Evolutionary conservation across 345 rosid genomes (phyloP).

Genomic region (Bruguiera parviflora): DNA sequence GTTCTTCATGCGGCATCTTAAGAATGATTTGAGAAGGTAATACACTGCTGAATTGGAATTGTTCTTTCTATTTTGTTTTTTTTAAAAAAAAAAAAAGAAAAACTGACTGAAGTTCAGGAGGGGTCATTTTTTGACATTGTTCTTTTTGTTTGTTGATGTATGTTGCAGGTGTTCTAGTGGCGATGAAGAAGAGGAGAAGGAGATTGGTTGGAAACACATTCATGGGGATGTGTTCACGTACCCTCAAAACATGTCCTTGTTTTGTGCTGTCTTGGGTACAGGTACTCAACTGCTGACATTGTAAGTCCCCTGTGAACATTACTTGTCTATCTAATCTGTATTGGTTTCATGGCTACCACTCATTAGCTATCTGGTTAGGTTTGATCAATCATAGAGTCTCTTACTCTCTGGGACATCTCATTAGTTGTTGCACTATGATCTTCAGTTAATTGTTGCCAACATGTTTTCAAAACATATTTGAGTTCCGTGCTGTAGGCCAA

Average conservation of each 20-base stretch:
- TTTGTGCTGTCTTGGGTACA: conserved; percentile 67
- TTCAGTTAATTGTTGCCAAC: not conserved
- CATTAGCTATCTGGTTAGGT: not conserved
- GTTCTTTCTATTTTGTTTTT: not conserved
- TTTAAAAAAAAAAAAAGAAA: too few species aligned
- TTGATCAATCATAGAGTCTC: not conserved
- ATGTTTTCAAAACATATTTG: not conserved
- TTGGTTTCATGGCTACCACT: not conserved
- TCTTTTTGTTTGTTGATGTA: conserved; percentile 11
- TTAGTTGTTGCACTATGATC: not conserved
- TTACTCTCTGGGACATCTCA: not conserved
- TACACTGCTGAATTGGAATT: conserved; percentile 7
- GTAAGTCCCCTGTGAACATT: conserved; percentile 45
- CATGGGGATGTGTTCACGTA: conserved; percentile 69
- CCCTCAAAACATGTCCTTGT: conserved; percentile 61
- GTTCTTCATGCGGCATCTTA: conserved; percentile 58
- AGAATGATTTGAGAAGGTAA: conserved; percentile 69
- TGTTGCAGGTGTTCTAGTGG: conserved; percentile 48
- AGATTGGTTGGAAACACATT: conserved; percentile 73
- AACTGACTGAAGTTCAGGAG: not conserved
- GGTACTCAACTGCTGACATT: conserved; percentile 70
- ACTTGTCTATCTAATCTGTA: not conserved
- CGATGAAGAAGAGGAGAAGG: conserved; percentile 74
- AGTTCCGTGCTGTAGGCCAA: not conserved
- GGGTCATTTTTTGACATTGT: not conserved